Evolutionary conservation across 495 filamentous ascomycete genomes (phyloP).

Genomic region (Podospora conica): DNA sequence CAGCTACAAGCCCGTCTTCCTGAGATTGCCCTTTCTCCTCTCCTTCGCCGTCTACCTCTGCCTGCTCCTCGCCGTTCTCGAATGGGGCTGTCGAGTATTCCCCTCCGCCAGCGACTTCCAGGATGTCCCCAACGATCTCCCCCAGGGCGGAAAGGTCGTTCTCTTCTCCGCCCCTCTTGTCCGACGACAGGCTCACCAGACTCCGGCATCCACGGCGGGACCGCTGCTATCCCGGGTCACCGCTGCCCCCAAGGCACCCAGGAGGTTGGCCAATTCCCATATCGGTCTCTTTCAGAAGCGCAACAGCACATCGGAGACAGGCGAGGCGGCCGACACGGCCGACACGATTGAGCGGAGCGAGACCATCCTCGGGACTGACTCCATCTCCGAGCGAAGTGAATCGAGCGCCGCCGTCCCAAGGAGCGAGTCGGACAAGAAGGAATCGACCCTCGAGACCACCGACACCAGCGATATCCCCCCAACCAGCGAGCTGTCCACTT

Average conservation of each 20-base stretch:
- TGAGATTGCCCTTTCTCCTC: not conserved
- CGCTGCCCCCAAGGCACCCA: not conserved
- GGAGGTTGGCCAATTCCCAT: not conserved
- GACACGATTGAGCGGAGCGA: too few species aligned
- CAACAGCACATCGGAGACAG: not conserved
- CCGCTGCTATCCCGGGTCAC: not conserved
- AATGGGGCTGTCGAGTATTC: not conserved
- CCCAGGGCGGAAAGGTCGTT: not conserved
- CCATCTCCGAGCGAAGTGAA: too few species aligned
- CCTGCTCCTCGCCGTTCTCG: not conserved
- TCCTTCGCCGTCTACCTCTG: not conserved
- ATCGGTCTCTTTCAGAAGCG: not conserved
- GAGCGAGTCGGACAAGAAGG: too few species aligned
- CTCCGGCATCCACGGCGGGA: not conserved
- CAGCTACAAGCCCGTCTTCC: not conserved
- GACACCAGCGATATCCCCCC: too few species aligned
- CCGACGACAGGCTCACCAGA: not conserved
- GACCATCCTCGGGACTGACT: too few species aligned
- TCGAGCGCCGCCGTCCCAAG: too few species aligned
- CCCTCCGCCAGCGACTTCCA: not conserved
- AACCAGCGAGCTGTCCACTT: not conserved
- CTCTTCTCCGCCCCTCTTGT: not conserved
- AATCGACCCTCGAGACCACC: too few species aligned
- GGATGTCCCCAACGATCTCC: not conserved
- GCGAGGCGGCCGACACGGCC: not conserved